Evolutionary conservation across 2,329 filamentous ascomycete genomes (phyloP).

Genomic region (Calonectria henricotiae): DNA sequence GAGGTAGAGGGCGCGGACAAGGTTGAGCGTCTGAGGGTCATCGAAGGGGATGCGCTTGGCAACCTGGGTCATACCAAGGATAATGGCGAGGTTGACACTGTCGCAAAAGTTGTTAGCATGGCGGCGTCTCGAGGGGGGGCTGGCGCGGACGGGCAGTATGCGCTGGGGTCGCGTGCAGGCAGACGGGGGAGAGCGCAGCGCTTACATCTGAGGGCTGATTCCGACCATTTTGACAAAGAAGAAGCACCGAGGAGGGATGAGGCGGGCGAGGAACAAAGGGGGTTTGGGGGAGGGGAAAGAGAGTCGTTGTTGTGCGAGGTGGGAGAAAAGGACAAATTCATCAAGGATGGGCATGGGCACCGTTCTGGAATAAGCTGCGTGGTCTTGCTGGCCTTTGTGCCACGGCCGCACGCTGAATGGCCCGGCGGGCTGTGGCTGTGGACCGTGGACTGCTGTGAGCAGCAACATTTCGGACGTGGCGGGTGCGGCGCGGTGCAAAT

Average conservation of each 20-base stretch:
- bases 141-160: slow-evolving; percentile 42
- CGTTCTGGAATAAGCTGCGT: slow-evolving; percentile 33
- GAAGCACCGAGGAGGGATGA: slow-evolving; percentile 30
- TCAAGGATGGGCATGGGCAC: slow-evolving; percentile 43
- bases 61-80: slow-evolving; percentile 98
- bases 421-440: slow-evolving; percentile 30
- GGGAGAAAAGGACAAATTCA: slow-evolving; percentile 40
- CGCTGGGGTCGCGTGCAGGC: slow-evolving; percentile 33
- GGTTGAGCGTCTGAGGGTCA: slow-evolving; percentile 76
- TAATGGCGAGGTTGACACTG: slow-evolving; percentile 94
- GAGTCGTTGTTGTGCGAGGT: slow-evolving; percentile 34
- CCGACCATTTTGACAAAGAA: slow-evolving; percentile 69
- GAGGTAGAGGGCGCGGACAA: slow-evolving; percentile 71
- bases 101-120: slow-evolving; percentile 49
- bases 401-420: slow-evolving; percentile 29
- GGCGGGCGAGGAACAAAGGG: slow-evolving; percentile 28
- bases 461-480: slow-evolving; percentile 20
- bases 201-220: slow-evolving; percentile 78
- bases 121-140: slow-evolving; percentile 16
- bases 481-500: slow-evolving; percentile 28
- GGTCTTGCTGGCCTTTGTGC: slow-evolving; percentile 53
- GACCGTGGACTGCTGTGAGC: slow-evolving; percentile 24
- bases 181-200: slow-evolving; percentile 16
- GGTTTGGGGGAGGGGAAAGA: slow-evolving; percentile 24
- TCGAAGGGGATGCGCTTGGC: slow-evolving; percentile 97